These are phyloP conservation scores for Penstemon davidsonii DNA, from an alignment of 257 asterid species.

Conservation along the genomic window DNA sequence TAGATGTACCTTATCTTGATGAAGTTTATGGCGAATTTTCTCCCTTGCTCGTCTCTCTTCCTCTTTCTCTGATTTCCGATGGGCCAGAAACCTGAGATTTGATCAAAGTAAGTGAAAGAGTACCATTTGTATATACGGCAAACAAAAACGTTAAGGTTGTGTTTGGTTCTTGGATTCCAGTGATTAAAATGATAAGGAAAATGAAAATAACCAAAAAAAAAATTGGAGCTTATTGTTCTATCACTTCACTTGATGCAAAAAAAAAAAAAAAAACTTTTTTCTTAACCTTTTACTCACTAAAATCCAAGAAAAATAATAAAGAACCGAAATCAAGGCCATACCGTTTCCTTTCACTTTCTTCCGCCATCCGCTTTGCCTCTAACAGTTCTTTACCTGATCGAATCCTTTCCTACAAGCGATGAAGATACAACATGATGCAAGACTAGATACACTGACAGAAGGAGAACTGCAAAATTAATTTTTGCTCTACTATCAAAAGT, in stretches of 20 bases:
- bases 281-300: no score
- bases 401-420: conserved; percentile 56
- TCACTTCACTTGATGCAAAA: no score
- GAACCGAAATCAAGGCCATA: conserved; percentile 25
- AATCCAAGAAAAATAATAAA: background rate
- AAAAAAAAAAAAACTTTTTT: no score
- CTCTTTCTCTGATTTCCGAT: conserved; percentile 54
- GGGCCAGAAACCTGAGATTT: conserved; percentile 46
- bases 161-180: no score
- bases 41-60: conserved; percentile 68
- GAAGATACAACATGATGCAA: background rate
- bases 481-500: conserved; percentile 1
- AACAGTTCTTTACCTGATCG: conserved; percentile 50
- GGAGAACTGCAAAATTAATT: background rate
- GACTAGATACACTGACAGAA: conserved; percentile 7
- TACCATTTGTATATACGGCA: conserved; percentile 6
- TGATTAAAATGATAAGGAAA: no score
- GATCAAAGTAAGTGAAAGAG: conserved; percentile 19
- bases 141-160: background rate
- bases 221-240: background rate
- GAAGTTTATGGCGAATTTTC: conserved; percentile 62
- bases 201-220: background rate
- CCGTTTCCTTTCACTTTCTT: conserved; percentile 72
- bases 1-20: conserved; percentile 66
- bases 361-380: conserved; percentile 49